phyloP scores from a whole-genome alignment of 176 grass and related monocot species.

The Microstegium vimineum region DNA sequence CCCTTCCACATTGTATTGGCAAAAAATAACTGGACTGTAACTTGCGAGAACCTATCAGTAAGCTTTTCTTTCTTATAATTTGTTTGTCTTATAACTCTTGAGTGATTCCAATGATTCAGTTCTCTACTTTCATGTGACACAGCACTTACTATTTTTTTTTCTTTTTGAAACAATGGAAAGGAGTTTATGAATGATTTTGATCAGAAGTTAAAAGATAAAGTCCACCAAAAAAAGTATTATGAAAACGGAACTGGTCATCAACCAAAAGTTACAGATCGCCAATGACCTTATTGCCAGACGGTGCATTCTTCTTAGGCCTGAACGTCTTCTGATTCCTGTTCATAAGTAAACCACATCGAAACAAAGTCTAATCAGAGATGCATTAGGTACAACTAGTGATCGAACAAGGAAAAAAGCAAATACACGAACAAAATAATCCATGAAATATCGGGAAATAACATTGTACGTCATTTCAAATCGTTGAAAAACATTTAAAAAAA shows the following conservation, averaged over 20 bases:
- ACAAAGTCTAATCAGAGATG: not conserved
- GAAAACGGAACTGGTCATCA: not conserved
- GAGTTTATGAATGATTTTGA: not conserved
- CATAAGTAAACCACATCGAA: not conserved
- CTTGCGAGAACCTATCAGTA: not conserved
- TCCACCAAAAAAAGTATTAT: not conserved
- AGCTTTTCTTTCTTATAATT: not conserved
- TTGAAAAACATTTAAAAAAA: not conserved
- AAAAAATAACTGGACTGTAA: not conserved
- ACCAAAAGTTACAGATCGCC: not conserved
- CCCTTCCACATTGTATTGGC: not conserved
- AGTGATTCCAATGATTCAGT: not conserved
- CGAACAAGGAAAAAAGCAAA: not conserved
- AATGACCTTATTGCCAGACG: slow-evolving; percentile 83
- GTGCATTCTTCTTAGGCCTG: slow-evolving; percentile 93
- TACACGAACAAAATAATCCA: not conserved
- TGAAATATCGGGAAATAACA: not conserved
- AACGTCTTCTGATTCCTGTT: slow-evolving; percentile 94
- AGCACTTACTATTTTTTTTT: not conserved
- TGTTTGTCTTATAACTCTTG: not conserved
- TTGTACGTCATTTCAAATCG: not conserved
- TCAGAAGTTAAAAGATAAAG: not conserved
- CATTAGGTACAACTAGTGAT: not conserved
- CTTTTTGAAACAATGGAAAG: not conserved
- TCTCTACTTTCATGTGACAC: not conserved